phyloP scores from a whole-genome alignment of 306 rosid genomes.

The Rubus parviflorus region DNA sequence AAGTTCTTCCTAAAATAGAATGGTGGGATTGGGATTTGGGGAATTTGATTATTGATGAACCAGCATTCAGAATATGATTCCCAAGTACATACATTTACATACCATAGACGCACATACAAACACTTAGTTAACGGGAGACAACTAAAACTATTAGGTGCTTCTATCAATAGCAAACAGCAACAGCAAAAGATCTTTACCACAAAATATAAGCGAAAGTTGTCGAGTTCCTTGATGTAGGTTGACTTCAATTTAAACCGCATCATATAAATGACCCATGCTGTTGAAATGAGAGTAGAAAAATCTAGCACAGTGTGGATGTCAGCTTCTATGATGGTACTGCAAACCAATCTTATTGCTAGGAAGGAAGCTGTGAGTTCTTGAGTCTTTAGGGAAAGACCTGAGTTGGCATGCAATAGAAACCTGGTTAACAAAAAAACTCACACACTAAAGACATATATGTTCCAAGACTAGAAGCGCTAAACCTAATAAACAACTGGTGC shows the following conservation, averaged over 20 bases:
- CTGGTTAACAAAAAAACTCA: neutral
- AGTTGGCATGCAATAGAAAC: neutral
- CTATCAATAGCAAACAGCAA: neutral
- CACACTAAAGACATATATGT: neutral
- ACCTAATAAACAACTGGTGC: neutral
- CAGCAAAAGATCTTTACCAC: slow-evolving; percentile 45
- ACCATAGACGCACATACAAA: neutral
- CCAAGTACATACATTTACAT: neutral
- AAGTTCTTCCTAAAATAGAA: neutral
- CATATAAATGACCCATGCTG: slow-evolving; percentile 60
- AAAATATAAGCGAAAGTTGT: slow-evolving; percentile 46
- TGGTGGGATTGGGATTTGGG: neutral
- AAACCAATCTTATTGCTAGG: slow-evolving; percentile 41
- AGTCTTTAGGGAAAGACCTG: slow-evolving; percentile 71
- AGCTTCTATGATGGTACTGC: slow-evolving; percentile 39
- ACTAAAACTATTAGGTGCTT: neutral
- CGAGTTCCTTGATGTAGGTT: slow-evolving; percentile 63
- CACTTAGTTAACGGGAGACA: neutral
- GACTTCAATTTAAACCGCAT: slow-evolving; percentile 63
- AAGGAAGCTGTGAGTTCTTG: slow-evolving; percentile 78
- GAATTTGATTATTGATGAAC: neutral
- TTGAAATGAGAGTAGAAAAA: slow-evolving; percentile 43
- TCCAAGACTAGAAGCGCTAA: neutral
- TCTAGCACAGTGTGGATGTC: slow-evolving; percentile 54
- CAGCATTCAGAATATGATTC: neutral